Conservation (phyloP, 176 grass and related monocot species). For the Canna indica region DNA sequence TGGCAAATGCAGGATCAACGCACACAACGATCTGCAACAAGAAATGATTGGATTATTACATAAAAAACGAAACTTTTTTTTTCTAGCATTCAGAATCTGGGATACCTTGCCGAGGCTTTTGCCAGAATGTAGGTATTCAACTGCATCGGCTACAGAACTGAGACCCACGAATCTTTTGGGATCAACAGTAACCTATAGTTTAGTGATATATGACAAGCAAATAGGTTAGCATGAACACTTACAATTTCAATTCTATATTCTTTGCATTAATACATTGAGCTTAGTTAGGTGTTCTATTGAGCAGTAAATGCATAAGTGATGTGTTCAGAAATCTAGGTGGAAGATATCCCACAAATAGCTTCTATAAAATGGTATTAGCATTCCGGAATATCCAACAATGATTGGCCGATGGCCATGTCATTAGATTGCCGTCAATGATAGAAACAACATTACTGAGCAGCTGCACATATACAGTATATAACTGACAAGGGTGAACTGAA, state of each 20-base stretch:
- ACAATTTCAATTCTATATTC: background rate
- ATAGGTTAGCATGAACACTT: background rate
- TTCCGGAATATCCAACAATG: background rate
- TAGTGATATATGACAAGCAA: background rate
- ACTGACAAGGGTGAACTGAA: too few relatives aligned
- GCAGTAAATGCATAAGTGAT: background rate
- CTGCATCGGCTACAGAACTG: constrained; percentile 74
- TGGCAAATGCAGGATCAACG: constrained; percentile 53
- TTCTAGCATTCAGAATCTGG: background rate
- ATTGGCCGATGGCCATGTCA: too few relatives aligned
- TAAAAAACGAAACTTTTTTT: background rate
- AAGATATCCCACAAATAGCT: too few relatives aligned
- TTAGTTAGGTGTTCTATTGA: background rate
- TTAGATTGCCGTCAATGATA: too few relatives aligned
- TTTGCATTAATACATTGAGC: background rate
- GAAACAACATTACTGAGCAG: too few relatives aligned
- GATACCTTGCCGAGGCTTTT: constrained; percentile 85
- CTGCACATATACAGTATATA: too few relatives aligned
- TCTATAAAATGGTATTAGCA: background rate
- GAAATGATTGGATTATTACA: background rate
- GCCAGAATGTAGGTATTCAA: constrained; percentile 93
- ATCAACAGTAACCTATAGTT: constrained; percentile 62
- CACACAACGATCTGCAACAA: constrained; percentile 68
- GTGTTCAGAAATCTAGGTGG: too few relatives aligned
- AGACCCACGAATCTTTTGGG: constrained; percentile 70